Percentiles rank a stretch among this genome's conserved stretches.
Conservation (phyloP, 2,329 filamentous ascomycete genomes). For the Monilinia polystroma region DNA sequence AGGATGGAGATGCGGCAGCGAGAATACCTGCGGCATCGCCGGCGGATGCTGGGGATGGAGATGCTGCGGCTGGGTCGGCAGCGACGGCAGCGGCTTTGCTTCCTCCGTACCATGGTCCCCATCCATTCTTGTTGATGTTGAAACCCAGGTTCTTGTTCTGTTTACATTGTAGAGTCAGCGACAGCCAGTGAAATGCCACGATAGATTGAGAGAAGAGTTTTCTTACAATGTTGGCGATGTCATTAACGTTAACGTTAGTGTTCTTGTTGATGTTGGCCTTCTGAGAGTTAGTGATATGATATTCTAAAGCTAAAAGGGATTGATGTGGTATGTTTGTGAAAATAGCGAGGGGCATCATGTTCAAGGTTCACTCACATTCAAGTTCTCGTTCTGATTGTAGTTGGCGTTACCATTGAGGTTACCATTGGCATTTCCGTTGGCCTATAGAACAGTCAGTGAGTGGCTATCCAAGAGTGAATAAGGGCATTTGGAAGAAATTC, state of each 20-base stretch:
- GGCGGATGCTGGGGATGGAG: background rate
- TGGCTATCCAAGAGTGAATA: background rate
- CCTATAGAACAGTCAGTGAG: background rate
- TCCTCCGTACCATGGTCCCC: conserved; percentile 15
- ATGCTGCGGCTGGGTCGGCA: background rate
- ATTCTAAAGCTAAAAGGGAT: background rate
- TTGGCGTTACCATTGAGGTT: background rate
- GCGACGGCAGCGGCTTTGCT: conserved; percentile 10
- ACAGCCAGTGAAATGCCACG: background rate
- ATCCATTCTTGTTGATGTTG: conserved; percentile 5
- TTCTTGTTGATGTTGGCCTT: conserved; percentile 15
- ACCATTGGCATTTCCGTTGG: background rate
- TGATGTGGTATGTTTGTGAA: no score
- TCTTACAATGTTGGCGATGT: conserved; percentile 15
- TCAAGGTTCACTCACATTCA: background rate
- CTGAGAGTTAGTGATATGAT: background rate
- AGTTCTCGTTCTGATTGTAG: background rate
- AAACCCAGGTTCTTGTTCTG: conserved; percentile 17
- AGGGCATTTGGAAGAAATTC: no score
- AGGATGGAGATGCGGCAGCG: background rate
- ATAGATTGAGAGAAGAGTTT: background rate
- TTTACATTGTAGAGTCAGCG: background rate
- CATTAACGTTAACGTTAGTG: conserved; percentile 4
- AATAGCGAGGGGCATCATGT: background rate
- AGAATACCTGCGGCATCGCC: background rate